phyloP scores from a whole-genome alignment of 352 stramenopile species.

The Aphanomyces cochlioides region DNA sequence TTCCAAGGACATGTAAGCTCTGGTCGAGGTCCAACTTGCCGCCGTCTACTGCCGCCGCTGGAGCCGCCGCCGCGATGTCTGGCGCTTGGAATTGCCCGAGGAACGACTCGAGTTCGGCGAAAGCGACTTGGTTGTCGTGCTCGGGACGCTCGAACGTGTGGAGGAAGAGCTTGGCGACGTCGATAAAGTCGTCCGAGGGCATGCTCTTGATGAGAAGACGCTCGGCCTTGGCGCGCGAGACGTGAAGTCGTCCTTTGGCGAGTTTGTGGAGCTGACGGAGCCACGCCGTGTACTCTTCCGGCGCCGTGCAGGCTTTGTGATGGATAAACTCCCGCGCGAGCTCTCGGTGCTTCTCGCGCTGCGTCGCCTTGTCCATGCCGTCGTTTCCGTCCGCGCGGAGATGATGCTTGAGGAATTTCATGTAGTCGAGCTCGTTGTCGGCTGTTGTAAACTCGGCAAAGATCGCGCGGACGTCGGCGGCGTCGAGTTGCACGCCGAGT shows the following conservation, averaged over 20 bases:
- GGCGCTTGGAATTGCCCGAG: conserved; percentile 29
- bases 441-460: conserved; percentile 36
- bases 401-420: conserved; percentile 32
- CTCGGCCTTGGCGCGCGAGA: not conserved
- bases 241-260: not conserved
- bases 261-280: not conserved
- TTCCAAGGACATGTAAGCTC: conserved; percentile 12
- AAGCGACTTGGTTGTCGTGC: conserved; percentile 28
- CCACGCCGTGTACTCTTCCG: conserved; percentile 4
- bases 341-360: conserved; percentile 37
- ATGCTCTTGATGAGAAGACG: not conserved
- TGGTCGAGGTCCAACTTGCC: not conserved
- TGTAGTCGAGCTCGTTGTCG: conserved; percentile 35
- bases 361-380: conserved; percentile 16
- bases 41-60: not conserved
- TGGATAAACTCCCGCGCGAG: conserved; percentile 28
- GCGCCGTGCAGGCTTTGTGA: conserved; percentile 35
- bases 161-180: conserved; percentile 28
- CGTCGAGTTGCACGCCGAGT: conserved; percentile 34
- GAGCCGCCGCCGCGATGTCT: not conserved
- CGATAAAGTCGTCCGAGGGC: not conserved
- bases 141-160: conserved; percentile 14
- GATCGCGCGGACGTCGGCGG: conserved; percentile 33
- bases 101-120: conserved; percentile 39
- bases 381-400: conserved; percentile 11